Conservation (phyloP, 2,329 filamentous ascomycete species). For the Pyrenochaeta sp. region DNA sequence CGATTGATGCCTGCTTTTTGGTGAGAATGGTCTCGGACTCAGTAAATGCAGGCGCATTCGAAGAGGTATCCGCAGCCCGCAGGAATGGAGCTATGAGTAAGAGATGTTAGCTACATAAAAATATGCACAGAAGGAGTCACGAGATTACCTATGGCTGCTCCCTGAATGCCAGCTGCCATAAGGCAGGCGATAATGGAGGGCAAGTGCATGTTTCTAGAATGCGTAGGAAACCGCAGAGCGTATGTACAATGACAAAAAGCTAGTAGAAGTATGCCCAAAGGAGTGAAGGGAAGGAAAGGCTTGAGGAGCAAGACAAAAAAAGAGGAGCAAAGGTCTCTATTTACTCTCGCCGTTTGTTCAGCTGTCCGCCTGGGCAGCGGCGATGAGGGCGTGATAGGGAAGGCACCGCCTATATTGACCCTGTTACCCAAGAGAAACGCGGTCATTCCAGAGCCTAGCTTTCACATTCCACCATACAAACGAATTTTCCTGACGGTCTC, state of each 20-base stretch:
- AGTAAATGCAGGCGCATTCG: conserved; percentile 7
- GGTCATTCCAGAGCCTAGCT: conserved; percentile 20
- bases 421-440: conserved; percentile 3
- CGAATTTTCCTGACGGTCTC: conserved; percentile 20
- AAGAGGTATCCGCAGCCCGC: conserved; percentile 7
- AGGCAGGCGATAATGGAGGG: conserved; percentile 40
- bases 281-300: conserved; percentile 9
- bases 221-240: background rate
- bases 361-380: conserved; percentile 5
- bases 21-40: background rate
- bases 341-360: conserved; percentile 10
- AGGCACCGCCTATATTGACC: conserved; percentile 3
- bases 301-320: conserved; percentile 4
- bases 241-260: conserved; percentile 7
- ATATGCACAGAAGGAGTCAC: background rate
- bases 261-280: conserved; percentile 8
- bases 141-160: conserved; percentile 26
- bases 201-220: conserved; percentile 31
- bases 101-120: conserved; percentile 7
- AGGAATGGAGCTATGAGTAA: conserved; percentile 16
- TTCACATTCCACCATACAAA: conserved; percentile 12
- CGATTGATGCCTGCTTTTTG: conserved; percentile 2
- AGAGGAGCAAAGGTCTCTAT: conserved; percentile 12
- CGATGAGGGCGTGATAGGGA: conserved; percentile 10
- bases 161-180: conserved; percentile 33